These are phyloP conservation scores for Diplodia intermedia DNA, from an alignment of 2,329 filamentous ascomycete genomes.

Conservation along the genomic window DNA sequence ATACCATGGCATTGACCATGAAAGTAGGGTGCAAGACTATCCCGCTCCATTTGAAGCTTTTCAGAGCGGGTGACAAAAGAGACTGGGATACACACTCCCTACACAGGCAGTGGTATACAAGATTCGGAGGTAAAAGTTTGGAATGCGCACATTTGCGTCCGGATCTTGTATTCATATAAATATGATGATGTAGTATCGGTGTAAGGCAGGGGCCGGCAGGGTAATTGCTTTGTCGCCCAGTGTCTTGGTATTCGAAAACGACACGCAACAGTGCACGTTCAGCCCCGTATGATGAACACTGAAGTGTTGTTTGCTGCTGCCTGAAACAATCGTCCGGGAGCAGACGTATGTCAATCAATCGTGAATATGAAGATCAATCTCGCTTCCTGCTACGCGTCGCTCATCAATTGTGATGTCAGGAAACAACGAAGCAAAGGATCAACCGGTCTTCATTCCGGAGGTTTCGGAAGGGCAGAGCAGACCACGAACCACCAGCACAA, in stretches of 20 bases:
- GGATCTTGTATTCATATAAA: too few species aligned
- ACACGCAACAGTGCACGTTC: conserved; percentile 13
- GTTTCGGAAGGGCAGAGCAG: conserved; percentile 10
- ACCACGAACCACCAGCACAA: background rate
- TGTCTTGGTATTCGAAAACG: background rate
- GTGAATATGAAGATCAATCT: conserved; percentile 20
- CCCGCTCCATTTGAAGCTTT: conserved; percentile 5
- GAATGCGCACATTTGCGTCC: too few species aligned
- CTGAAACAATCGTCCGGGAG: conserved; percentile 1
- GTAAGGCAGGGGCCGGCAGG: too few species aligned
- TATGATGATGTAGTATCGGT: too few species aligned
- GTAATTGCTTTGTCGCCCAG: too few species aligned
- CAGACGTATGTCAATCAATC: conserved; percentile 4
- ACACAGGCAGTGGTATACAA: too few species aligned
- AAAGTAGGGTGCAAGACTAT: background rate
- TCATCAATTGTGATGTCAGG: conserved; percentile 1
- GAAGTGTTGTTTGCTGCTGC: background rate
- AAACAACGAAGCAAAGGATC: conserved; percentile 10
- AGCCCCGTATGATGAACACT: background rate
- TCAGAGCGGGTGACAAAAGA: too few species aligned
- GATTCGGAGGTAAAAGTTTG: too few species aligned
- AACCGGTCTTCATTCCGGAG: conserved; percentile 25
- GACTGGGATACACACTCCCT: too few species aligned
- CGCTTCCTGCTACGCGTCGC: conserved; percentile 18
- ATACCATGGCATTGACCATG: background rate